phyloP scores from a whole-genome alignment of 441 rosid species.

The Gossypium davidsonii region DNA sequence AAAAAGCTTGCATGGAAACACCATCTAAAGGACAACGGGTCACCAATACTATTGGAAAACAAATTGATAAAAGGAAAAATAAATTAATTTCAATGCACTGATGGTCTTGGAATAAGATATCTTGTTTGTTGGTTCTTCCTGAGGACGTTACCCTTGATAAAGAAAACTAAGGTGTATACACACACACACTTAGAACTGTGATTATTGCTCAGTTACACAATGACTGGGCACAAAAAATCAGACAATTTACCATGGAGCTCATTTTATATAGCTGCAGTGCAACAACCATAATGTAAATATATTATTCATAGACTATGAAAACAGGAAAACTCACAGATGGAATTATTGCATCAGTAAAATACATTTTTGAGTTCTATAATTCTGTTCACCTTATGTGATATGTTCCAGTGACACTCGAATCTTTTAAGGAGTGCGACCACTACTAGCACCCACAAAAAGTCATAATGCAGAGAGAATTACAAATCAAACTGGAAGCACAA shows the following conservation, averaged over 20 bases:
- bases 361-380: not conserved
- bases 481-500: conserved; percentile 6
- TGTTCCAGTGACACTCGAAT: not conserved
- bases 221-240: conserved; percentile 1
- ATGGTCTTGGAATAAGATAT: not conserved
- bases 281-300: not conserved
- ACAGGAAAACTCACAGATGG: not conserved
- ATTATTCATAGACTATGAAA: not conserved
- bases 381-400: not conserved
- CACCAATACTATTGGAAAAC: not conserved
- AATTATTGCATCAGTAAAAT: not conserved
- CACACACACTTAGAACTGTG: not conserved
- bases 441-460: not conserved
- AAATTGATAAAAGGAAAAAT: not conserved
- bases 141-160: not conserved
- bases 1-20: conserved; percentile 4
- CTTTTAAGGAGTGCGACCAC: not conserved
- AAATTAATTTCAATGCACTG: conserved; percentile 4
- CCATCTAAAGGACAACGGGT: conserved; percentile 4
- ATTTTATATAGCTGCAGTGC: not conserved
- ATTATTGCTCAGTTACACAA: not conserved
- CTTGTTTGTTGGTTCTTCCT: not conserved
- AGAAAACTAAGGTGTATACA: not conserved
- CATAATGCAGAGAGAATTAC: not conserved
- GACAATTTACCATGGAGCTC: not conserved